A percentile compares a stretch with the other conserved stretches of the same genome.
phyloP scores from a whole-genome alignment of 345 rosid genomes.

The Heritiera fomes region DNA sequence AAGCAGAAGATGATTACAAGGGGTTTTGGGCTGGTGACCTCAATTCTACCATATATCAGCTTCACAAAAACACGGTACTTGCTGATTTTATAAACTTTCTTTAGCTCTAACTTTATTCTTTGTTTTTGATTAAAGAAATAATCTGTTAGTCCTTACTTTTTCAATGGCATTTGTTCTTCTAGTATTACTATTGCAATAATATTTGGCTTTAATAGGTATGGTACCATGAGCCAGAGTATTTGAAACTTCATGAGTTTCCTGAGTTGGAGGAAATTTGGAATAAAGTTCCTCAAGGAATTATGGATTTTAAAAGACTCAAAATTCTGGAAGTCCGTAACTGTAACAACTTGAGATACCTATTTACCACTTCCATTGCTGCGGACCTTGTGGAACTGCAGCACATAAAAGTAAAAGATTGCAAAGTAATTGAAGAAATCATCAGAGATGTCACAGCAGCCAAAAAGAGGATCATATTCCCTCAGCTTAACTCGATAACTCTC shows the following conservation, averaged over 20 bases:
- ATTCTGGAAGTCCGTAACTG: conserved; percentile 3
- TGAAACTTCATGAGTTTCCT: conserved; percentile 6
- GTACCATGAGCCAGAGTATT: not conserved
- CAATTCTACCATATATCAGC: not conserved
- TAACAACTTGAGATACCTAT: conserved; percentile 9
- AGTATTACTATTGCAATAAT: not conserved
- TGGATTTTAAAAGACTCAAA: conserved; percentile 6
- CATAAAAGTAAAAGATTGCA: not conserved
- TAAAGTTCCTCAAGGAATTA: not conserved
- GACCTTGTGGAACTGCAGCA: not conserved
- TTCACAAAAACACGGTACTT: not conserved
- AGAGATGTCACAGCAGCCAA: not conserved
- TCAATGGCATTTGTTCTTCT: not conserved
- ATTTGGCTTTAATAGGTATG: conserved; percentile 8
- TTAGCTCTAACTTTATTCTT: not conserved
- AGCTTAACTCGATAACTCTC: not conserved
- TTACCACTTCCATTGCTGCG: not conserved
- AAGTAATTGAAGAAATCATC: conserved; percentile 1
- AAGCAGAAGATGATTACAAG: not conserved
- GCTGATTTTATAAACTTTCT: not conserved
- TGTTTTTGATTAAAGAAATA: not conserved
- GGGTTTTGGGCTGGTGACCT: conserved; percentile 17
- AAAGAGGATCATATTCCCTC: not conserved
- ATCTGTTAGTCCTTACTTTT: not conserved
- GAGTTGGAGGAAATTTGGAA: conserved; percentile 16